A percentile compares a stretch with the other conserved stretches of the same genome.
Conservation (phyloP, 2,329 filamentous ascomycete species). For the Metarhizium sp. region DNA sequence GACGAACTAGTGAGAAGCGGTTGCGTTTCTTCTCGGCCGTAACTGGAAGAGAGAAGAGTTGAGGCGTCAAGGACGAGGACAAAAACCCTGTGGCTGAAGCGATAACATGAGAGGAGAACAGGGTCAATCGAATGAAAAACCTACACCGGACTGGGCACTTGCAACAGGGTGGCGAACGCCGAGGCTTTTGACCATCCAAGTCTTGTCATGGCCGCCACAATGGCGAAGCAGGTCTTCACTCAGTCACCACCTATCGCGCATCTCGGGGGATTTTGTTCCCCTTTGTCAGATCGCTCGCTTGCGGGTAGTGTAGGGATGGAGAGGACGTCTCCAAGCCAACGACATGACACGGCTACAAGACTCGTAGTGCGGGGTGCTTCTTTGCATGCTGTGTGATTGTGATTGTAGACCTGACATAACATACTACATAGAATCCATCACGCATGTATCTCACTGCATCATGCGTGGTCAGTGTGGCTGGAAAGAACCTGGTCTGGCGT, state of each 20-base stretch:
- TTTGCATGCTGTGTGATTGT: background rate
- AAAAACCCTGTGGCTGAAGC: background rate
- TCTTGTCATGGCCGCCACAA: background rate
- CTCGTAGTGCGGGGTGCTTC: slow-evolving; percentile 1
- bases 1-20: background rate
- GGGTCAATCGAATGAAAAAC: background rate
- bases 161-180: background rate
- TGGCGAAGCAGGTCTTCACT: background rate
- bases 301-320: background rate
- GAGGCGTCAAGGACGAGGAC: background rate
- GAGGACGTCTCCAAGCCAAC: background rate
- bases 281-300: background rate
- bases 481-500: slow-evolving; percentile 1
- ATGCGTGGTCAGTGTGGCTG: slow-evolving; percentile 1
- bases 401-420: background rate
- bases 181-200: background rate
- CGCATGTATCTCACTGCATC: background rate
- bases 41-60: background rate
- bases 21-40: background rate
- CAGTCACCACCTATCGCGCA: background rate
- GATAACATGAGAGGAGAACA: background rate
- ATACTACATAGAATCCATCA: background rate
- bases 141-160: background rate
- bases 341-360: background rate
- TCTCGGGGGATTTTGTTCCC: background rate